Evolutionary conservation across 306 rosid genomes (phyloP), one percentile per base, ranked within the genome.

Genomic region (Parietaria judaica): DNA sequence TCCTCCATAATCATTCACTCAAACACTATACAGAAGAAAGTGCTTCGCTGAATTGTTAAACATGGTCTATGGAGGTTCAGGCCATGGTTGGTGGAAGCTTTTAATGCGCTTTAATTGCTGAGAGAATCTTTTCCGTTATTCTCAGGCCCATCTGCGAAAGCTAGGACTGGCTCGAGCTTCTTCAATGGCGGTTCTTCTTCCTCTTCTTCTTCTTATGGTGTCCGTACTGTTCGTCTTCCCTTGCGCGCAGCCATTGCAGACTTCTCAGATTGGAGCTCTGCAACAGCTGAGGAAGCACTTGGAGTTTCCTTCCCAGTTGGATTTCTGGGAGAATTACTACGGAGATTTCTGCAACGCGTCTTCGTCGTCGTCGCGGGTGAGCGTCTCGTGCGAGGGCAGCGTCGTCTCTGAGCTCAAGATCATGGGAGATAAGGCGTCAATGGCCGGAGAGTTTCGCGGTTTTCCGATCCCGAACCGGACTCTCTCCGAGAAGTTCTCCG

Each of bases 381-480:
- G 83, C 62, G 68, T 87, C 17, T 73, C 76, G 67, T 91, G 98
- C 74, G 77, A 80, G 78, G 78, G 36, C 5, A 75, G 72, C 72
- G 77, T 78, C 35, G 72, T 91, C 38, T 81, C 78, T 17, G 95
- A 83, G 74, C 95, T 91, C 64, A 80, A 83, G 73, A 75, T 91
- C 34, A 78, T 71, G 80, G 98, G 98, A 43, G 87, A 87, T 60
- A 85, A 76, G 66, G 70, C 54, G 70, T 66, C 52, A 56, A 77
- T 69, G 67, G 75, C 60, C 61, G 68, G 52, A 3, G 72, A 53
- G 55, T 85, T 85, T 78, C 70, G 72, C 74, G 98, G 98, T 6
- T 70, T 76, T 78, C 65, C 92, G 66, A 66, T 81, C 72, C 79
- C 81, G 14, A 87, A 85, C 56, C 72, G 69, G 41, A 88, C 96